A percentile compares a stretch with the other conserved stretches of the same genome.
Evolutionary conservation across 345 rosid species (phyloP).

Genomic region (Pugionium dolabratum): DNA sequence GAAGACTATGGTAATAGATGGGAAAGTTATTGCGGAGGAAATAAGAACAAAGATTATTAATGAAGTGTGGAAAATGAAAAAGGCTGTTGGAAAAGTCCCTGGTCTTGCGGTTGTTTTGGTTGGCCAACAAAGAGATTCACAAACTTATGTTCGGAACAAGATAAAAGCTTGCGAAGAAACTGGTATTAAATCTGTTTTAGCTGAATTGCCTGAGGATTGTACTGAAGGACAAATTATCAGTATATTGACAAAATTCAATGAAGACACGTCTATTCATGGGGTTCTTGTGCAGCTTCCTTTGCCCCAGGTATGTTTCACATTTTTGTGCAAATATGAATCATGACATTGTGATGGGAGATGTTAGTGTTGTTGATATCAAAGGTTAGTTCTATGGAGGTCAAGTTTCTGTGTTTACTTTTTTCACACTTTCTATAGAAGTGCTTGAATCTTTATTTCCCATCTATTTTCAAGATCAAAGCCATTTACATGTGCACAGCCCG

Average conservation of each 20-base stretch:
- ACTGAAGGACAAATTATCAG: slow-evolving; percentile 54
- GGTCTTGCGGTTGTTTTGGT: slow-evolving; percentile 86
- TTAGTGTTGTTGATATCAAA: slow-evolving; percentile 11
- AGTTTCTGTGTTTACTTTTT: background rate
- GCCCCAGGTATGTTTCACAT: slow-evolving; percentile 64
- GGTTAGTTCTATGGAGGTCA: slow-evolving; percentile 16
- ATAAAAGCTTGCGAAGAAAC: slow-evolving; percentile 79
- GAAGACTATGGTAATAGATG: slow-evolving; percentile 63
- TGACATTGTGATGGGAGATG: slow-evolving; percentile 17
- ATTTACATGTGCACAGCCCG: no score
- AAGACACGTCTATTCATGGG: slow-evolving; percentile 77
- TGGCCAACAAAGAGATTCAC: slow-evolving; percentile 81
- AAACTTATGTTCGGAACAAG: slow-evolving; percentile 79
- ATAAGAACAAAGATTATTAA: slow-evolving; percentile 57
- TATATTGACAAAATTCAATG: slow-evolving; percentile 53
- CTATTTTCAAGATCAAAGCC: no score
- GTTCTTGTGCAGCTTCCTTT: slow-evolving; percentile 95
- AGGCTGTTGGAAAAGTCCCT: slow-evolving; percentile 63
- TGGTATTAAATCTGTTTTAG: slow-evolving; percentile 73
- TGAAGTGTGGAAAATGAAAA: slow-evolving; percentile 79
- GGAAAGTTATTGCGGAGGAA: slow-evolving; percentile 74
- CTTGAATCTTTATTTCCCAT: background rate
- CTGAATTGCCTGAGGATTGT: slow-evolving; percentile 60
- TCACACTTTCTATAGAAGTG: background rate
- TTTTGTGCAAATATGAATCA: slow-evolving; percentile 16